phyloP scores from a whole-genome alignment of 2,329 filamentous ascomycete species.

The Emmonsiellopsis sp. region DNA sequence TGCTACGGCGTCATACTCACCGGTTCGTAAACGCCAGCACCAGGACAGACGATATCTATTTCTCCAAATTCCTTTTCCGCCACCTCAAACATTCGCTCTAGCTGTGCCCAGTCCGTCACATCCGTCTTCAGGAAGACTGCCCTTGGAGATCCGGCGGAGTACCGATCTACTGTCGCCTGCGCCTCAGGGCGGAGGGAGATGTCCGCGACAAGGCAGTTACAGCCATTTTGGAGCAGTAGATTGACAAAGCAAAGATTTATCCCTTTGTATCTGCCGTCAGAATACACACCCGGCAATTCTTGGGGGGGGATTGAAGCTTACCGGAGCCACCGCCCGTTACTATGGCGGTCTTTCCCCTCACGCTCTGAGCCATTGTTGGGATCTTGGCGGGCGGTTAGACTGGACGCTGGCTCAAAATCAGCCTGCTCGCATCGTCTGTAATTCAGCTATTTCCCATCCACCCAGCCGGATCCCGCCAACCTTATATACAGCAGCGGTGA shows the following conservation, averaged over 20 bases:
- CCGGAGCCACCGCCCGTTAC: conserved; percentile 48
- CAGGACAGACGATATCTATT: conserved; percentile 38
- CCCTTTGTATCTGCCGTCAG: conserved; percentile 19
- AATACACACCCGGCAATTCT: conserved; percentile 1
- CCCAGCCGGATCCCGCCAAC: too few species aligned
- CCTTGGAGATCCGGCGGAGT: conserved; percentile 22
- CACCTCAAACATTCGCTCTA: conserved; percentile 40
- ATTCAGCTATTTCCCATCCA: too few species aligned
- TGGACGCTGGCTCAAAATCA: too few species aligned
- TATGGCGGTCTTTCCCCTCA: conserved; percentile 42
- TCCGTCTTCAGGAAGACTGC: conserved; percentile 39
- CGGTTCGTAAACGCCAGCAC: conserved; percentile 37
- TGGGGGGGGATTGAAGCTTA: conserved; percentile 13
- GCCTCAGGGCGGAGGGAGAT: conserved; percentile 37
- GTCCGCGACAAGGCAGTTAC: conserved; percentile 39
- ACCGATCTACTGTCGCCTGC: conserved; percentile 29
- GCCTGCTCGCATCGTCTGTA: too few species aligned
- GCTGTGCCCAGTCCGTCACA: conserved; percentile 41
- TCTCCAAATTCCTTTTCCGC: conserved; percentile 40
- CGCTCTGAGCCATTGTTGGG: conserved; percentile 28
- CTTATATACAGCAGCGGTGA: too few species aligned
- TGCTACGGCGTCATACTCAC: conserved; percentile 16
- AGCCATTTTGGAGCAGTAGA: conserved; percentile 34
- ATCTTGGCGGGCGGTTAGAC: too few species aligned
- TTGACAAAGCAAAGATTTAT: conserved; percentile 38